phyloP scores from a whole-genome alignment of 441 rosid genomes.

The Populus hybrid region DNA sequence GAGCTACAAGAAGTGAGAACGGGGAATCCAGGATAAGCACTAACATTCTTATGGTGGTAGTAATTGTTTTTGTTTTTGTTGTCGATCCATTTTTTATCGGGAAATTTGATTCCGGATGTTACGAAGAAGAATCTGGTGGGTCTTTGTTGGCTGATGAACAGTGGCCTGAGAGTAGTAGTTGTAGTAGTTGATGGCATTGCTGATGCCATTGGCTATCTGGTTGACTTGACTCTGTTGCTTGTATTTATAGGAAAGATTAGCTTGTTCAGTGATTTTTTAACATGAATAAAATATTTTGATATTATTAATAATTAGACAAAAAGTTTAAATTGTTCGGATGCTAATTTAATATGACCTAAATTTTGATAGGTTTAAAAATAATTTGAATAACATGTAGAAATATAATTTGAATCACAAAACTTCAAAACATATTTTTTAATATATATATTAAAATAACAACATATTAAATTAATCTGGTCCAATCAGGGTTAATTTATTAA shows the following conservation, averaged over 20 bases:
- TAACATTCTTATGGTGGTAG: conserved; percentile 9
- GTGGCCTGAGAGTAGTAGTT: background rate
- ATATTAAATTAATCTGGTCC: too few relatives aligned
- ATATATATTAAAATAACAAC: too few relatives aligned
- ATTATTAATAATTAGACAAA: too few relatives aligned
- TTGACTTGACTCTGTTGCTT: background rate
- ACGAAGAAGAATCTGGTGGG: conserved; percentile 9
- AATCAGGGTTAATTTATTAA: too few relatives aligned
- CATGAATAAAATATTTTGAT: too few relatives aligned
- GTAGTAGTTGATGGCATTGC: background rate
- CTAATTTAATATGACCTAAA: too few relatives aligned
- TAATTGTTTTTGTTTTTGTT: conserved; percentile 4
- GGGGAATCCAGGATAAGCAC: conserved; percentile 33
- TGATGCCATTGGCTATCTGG: background rate
- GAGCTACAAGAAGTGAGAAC: conserved; percentile 23
- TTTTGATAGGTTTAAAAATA: too few relatives aligned
- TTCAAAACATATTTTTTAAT: too few relatives aligned
- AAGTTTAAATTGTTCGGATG: too few relatives aligned
- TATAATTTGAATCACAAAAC: too few relatives aligned
- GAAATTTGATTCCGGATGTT: conserved; percentile 7
- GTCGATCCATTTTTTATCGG: conserved; percentile 5
- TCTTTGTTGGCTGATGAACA: background rate
- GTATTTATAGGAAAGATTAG: background rate
- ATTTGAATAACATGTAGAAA: too few relatives aligned
- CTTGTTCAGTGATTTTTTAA: too few relatives aligned